Conservation (phyloP, 768 basidiomycete species). For the Boletus subcaerulescens region DNA sequence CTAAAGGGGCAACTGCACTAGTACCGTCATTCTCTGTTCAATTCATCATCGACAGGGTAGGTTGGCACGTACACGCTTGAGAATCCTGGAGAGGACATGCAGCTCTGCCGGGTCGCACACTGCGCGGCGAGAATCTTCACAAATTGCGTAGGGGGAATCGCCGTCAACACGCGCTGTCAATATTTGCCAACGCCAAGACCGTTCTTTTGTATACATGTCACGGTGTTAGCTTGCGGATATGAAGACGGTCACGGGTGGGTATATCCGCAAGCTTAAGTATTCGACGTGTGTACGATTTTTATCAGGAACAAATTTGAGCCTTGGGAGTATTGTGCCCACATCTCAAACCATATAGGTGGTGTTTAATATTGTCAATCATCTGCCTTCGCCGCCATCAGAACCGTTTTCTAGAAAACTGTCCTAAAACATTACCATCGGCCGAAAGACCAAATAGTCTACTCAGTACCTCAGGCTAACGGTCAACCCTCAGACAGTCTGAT, state of each 20-base stretch:
- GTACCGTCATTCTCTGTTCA: not conserved
- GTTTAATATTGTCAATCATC: not conserved
- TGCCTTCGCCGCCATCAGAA: not conserved
- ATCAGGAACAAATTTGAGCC: not conserved
- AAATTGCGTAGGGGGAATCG: not conserved
- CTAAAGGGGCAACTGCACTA: not conserved
- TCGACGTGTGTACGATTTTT: not conserved
- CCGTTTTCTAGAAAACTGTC: not conserved
- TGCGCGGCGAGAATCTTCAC: not conserved
- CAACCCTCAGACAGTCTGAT: too few species aligned
- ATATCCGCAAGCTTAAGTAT: too few species aligned
- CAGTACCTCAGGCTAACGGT: too few species aligned
- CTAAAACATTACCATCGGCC: too few species aligned
- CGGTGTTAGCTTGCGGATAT: conserved; percentile 4
- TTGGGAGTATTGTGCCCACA: too few species aligned
- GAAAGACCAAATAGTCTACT: too few species aligned
- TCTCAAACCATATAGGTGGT: not conserved
- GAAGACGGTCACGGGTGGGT: not conserved
- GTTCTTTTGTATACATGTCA: not conserved
- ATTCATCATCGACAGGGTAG: not conserved
- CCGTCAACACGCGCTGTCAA: conserved; percentile 3
- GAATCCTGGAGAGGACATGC: not conserved
- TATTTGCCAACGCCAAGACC: not conserved
- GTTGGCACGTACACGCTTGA: not conserved
- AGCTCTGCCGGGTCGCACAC: not conserved